Conservation (phyloP, 2,329 filamentous ascomycete genomes). For the Aspergillus texensis region DNA sequence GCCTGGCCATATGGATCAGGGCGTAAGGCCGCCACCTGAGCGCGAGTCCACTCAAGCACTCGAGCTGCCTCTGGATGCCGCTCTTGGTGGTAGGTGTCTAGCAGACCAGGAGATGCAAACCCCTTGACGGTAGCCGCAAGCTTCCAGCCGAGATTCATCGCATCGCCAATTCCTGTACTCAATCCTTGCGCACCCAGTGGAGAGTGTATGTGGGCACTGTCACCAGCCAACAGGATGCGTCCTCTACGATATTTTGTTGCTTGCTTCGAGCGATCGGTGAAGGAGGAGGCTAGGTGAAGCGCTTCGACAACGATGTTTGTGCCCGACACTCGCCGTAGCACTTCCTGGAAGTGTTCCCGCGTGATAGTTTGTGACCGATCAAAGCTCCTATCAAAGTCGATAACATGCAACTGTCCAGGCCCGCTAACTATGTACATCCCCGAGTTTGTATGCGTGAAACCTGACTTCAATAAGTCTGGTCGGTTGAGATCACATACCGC, state of each 20-base stretch:
- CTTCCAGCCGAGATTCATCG: slow-evolving; percentile 58
- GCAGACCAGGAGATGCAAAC: not conserved
- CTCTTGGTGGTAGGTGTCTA: not conserved
- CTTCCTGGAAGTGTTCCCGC: not conserved
- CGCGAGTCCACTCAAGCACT: not conserved
- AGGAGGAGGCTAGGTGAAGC: not conserved
- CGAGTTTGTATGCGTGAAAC: not conserved
- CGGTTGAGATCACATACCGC: not conserved
- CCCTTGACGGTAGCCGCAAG: slow-evolving; percentile 45
- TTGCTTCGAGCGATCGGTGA: not conserved
- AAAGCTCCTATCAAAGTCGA: not conserved
- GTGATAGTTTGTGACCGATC: not conserved
- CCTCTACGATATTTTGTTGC: not conserved
- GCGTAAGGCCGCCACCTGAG: not conserved
- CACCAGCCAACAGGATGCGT: slow-evolving; percentile 47
- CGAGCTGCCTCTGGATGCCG: not conserved
- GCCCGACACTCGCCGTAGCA: not conserved
- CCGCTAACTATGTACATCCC: not conserved
- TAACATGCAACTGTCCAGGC: not conserved
- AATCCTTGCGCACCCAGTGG: slow-evolving; percentile 58
- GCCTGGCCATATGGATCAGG: not conserved
- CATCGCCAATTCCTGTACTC: slow-evolving; percentile 56
- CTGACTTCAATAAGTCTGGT: not conserved
- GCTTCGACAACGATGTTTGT: not conserved
- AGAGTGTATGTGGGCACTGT: slow-evolving; percentile 56